Conservation (phyloP, 768 basidiomycete genomes). For the Lactifluus rugatus region DNA sequence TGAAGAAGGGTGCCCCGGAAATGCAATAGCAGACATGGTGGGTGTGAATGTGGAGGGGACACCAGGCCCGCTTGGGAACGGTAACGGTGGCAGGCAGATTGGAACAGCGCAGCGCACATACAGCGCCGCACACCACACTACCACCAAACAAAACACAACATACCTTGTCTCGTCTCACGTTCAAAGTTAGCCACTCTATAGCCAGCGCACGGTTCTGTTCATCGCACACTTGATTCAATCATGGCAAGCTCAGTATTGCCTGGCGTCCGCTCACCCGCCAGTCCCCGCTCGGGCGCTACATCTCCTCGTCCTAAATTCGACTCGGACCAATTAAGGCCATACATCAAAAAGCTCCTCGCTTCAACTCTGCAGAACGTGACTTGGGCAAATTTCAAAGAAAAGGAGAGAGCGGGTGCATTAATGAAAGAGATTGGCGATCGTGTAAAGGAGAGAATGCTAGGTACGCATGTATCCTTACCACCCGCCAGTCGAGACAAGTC, state of each 20-base stretch:
- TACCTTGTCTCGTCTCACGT: too few relatives aligned
- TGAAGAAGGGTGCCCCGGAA: slow-evolving; percentile 40
- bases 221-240: background rate
- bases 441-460: slow-evolving; percentile 75
- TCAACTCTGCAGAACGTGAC: slow-evolving; percentile 52
- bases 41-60: background rate
- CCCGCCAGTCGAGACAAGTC: slow-evolving; percentile 1
- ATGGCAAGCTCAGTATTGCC: slow-evolving; percentile 13
- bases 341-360: slow-evolving; percentile 74
- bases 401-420: slow-evolving; percentile 61
- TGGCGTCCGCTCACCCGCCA: slow-evolving; percentile 52
- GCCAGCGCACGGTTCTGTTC: background rate
- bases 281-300: slow-evolving; percentile 52
- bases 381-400: slow-evolving; percentile 64
- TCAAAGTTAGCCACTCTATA: too few relatives aligned
- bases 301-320: slow-evolving; percentile 56
- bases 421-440: slow-evolving; percentile 80
- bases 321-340: slow-evolving; percentile 57
- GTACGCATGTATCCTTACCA: slow-evolving; percentile 23
- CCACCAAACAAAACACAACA: slow-evolving; percentile 18
- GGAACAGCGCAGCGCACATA: background rate
- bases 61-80: background rate
- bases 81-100: background rate
- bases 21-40: slow-evolving; percentile 59
- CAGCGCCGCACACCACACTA: background rate